Evolutionary conservation across 2,329 filamentous ascomycete genomes (phyloP), one percentile per base, ranked within the genome.

Genomic region (Diaporthe citri): DNA sequence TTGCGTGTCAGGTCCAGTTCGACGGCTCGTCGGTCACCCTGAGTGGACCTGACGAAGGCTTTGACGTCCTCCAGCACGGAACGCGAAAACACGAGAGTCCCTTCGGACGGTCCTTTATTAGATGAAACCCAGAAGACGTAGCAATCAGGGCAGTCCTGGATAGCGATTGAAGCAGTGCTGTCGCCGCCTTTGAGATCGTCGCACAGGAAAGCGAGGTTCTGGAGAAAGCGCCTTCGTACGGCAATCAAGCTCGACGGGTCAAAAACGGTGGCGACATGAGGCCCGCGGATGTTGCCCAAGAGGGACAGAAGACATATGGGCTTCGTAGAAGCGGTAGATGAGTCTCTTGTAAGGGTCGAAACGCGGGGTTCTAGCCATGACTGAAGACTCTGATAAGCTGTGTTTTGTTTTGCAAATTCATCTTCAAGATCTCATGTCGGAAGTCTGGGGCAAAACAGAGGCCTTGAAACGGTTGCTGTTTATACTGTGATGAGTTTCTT

Each of bases 171-270:
- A 0, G 87, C 85, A n/a, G 84, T 85, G 0, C 84, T 84, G 3
- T 80, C 77, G 3, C 87, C 88, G 0, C 87, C 87, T 76, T 87
- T 88, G 0, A 80, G 76, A 64, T 83, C 83, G 72, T 88, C 87
- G 75, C 86, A 88, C 9, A 89, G 77, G 77, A 85, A 87, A 12
- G 85, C 82, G 1, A 89, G 78, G 39, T 84, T 83, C 5, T 82
- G 79, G 0, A 86, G 79, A 36, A 88, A 84, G 2, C 81, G 77
- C 4, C 78, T 76, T 34, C 77, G 75, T 73, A 74, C 52, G 17
- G 72, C 72, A 73, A 75, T 56, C 10, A 22, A 34, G 34, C 69
- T 75, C 43, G 34, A 71, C 36, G 74, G 55, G 25, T 70, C 55
- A 1, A 52, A 56, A 0, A 56, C 72, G 2, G 48, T 55, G 2